These are phyloP conservation scores for Seminavis robusta DNA, from an alignment of 108 stramenopile genomes.

Conservation along the genomic window DNA sequence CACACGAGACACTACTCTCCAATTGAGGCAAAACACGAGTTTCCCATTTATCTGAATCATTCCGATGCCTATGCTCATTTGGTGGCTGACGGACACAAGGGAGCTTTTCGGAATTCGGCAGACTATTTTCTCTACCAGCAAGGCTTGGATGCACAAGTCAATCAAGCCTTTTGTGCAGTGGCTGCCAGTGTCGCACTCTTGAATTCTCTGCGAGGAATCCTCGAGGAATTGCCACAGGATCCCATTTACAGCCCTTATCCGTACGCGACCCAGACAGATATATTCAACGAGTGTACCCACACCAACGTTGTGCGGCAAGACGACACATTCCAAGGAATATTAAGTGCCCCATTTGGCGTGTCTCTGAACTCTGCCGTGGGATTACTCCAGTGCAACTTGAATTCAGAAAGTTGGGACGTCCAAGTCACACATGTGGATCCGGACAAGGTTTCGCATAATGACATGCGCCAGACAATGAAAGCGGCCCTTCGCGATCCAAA, in stretches of 20 bases:
- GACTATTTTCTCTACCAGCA: conserved; percentile 67
- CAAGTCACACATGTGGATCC: conserved; percentile 42
- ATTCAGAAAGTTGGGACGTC: conserved; percentile 30
- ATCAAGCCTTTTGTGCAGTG: conserved; percentile 81
- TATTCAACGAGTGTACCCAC: conserved; percentile 48
- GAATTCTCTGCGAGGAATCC: conserved; percentile 53
- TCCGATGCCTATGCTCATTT: no score
- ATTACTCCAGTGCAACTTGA: conserved; percentile 61
- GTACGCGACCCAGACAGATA: conserved; percentile 69
- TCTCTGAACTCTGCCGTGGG: conserved; percentile 39
- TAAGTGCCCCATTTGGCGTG: conserved; percentile 54
- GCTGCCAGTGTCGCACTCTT: conserved; percentile 61
- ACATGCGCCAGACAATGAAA: conserved; percentile 49
- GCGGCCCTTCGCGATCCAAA: conserved; percentile 47
- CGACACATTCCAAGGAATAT: conserved; percentile 34
- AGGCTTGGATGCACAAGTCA: conserved; percentile 83
- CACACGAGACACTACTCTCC: no score
- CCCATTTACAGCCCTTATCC: conserved; percentile 63
- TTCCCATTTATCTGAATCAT: no score
- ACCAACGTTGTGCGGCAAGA: conserved; percentile 33
- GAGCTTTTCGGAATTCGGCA: no score
- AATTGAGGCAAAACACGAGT: no score
- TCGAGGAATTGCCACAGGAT: conserved; percentile 62
- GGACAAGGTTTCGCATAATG: conserved; percentile 4
- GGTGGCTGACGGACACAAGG: no score